Evolutionary conservation across 495 filamentous ascomycete species (phyloP).

Genomic region (Cryomyces antarcticus): DNA sequence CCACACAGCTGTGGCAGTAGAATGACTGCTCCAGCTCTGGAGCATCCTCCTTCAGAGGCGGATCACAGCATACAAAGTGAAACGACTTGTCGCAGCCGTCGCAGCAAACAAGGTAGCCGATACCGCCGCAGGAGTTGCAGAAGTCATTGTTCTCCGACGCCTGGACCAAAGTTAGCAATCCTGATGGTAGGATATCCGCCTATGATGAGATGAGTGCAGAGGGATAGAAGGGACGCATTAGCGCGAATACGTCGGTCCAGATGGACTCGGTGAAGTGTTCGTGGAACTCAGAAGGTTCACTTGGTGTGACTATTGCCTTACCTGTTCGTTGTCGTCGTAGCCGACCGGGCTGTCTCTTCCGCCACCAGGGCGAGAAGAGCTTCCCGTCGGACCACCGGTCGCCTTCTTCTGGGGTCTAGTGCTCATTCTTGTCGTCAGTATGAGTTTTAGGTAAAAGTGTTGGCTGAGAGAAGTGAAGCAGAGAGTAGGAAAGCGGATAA

Average conservation of each 20-base stretch:
- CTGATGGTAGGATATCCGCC: not conserved
- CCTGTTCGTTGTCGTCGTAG: constrained; percentile 19
- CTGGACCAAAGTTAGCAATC: not conserved
- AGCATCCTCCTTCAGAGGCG: constrained; percentile 42
- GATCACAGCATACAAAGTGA: constrained; percentile 70
- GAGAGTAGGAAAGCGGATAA: too few species aligned
- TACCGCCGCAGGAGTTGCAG: constrained; percentile 62
- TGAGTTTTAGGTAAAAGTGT: too few species aligned
- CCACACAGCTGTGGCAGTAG: constrained; percentile 59
- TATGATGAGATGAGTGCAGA: not conserved
- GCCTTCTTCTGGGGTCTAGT: constrained; percentile 23
- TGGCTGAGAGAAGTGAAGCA: too few species aligned
- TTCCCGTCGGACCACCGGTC: constrained; percentile 5
- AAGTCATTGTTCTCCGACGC: constrained; percentile 73
- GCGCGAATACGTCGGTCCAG: too few species aligned
- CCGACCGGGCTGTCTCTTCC: constrained; percentile 17
- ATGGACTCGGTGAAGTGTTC: not conserved
- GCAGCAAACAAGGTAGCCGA: constrained; percentile 76
- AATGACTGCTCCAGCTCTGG: constrained; percentile 52
- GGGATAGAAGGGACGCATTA: not conserved
- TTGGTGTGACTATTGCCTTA: constrained; percentile 13
- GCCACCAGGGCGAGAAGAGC: constrained; percentile 13
- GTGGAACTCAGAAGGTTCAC: not conserved
- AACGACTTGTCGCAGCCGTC: constrained; percentile 75
- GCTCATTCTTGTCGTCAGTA: too few species aligned